Evolutionary conservation across 441 rosid genomes (phyloP), one percentile per base, ranked within the genome.

Genomic region (Brassica hybrid): DNA sequence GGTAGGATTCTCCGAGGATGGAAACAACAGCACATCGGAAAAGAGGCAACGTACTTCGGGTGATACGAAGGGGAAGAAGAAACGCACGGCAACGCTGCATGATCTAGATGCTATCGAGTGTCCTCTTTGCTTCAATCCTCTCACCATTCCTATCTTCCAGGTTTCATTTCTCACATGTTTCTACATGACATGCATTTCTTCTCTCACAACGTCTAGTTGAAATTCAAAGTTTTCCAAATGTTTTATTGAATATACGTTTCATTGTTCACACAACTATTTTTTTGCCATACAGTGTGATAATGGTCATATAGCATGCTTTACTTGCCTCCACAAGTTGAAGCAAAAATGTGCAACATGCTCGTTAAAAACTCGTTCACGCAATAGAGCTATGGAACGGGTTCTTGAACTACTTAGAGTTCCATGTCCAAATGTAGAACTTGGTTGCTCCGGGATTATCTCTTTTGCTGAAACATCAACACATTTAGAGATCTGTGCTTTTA

Each of bases 1-100:
- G 45, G 21, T 13, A 13, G 45, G 45, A 7, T 32, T 62, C 67
- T 62, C 45, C n/a, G n/a, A 16, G n/a, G 48, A 63, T 23, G 5
- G 50, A 62, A 8, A 14, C 23, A 48, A 3, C 18, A 7, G 5
- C 17, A 3, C 19, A 7, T 67, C 43, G 21, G 7, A n/a, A 16
- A 68, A 68, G 61, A 52, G 72, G 27, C 61, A 5, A 50, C 72
- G 60, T 50, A 50, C 34, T 19, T 41, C 57, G 19, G 19, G 57
- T 66, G 57, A 23, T 43, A 7, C 23, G 59, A 8, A 54, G 23
- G 25, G 60, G 60, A 18, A 56, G 13, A 56, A 56, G 60, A 56
- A 56, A 9, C 60, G 60, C 25, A 56, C 60, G 60, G 25, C 25
- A 1, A 18, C 25, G 61, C 27, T 57, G 13, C 13, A 18, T 8